phyloP scores from a whole-genome alignment of 805 yeast species.

The Cyberlindnera maclurae region DNA sequence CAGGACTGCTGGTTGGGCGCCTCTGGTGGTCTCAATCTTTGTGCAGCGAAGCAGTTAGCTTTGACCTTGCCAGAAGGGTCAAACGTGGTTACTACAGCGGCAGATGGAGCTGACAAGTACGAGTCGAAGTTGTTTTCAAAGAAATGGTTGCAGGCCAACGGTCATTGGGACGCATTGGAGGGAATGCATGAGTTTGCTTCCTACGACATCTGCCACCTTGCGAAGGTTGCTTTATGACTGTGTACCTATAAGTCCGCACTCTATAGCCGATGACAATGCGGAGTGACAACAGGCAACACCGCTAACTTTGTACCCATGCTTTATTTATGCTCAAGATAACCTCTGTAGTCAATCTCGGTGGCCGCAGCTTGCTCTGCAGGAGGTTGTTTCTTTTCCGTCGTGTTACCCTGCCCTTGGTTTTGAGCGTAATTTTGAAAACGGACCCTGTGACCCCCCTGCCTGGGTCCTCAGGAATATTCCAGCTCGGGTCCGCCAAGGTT shows the following conservation, averaged over 20 bases:
- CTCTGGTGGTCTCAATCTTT: constrained; percentile 19
- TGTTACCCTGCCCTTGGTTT: not conserved
- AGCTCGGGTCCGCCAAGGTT: no score
- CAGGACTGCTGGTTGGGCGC: constrained; percentile 21
- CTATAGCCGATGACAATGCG: not conserved
- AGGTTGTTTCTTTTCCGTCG: no score
- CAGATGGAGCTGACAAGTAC: constrained; percentile 20
- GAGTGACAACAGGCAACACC: no score
- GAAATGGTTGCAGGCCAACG: constrained; percentile 15
- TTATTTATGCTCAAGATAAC: no score
- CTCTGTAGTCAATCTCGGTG: no score
- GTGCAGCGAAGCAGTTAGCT: constrained; percentile 19
- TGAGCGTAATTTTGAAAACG: constrained; percentile 7
- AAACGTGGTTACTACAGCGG: constrained; percentile 20
- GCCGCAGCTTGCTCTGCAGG: no score
- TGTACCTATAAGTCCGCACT: not conserved
- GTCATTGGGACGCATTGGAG: constrained; percentile 19
- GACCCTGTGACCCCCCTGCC: not conserved
- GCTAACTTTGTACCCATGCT: no score
- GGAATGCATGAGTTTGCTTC: constrained; percentile 16
- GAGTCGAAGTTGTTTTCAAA: constrained; percentile 18
- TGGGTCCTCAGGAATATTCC: no score
- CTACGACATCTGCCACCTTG: not conserved
- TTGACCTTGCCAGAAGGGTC: constrained; percentile 20
- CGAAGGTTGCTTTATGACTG: not conserved